Evolutionary conservation across 2,329 filamentous ascomycete genomes (phyloP), one percentile per base, ranked within the genome.

Genomic region (Didymella glomerata): DNA sequence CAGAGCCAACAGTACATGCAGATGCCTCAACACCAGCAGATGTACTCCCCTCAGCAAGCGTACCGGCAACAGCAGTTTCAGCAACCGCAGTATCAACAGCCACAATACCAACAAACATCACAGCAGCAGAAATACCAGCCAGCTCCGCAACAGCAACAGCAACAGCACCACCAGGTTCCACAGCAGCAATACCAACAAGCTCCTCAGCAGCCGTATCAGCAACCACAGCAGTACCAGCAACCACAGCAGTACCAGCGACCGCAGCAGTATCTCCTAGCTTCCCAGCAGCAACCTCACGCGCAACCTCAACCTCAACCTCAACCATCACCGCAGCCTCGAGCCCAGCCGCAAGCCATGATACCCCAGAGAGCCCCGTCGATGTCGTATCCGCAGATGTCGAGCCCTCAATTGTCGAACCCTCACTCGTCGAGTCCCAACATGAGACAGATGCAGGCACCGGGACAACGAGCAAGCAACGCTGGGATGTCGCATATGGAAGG

Each of bases 281-380:
- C 56, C 30, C 66, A 65, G 3, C 51, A 63, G 34, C 67, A 49
- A 63, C 70, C 68, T 51, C 60, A n/a, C n/a, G n/a, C n/a, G n/a
- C n/a, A 61, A 44, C 20, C 41, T 13, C 50, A 49, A 30, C 62
- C 46, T 16, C 46, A 25, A 32, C 46, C 28, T 11, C 46, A 36
- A 14, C 44, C 49, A 16, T 38, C 22, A 10, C 53, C 30, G n/a
- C 53, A 56, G n/a, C 16, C 28, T 4, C 45, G 38, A 28, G 27
- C 46, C 28, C 71, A 74, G 27, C 71, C 72, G 10, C 74, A 74
- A 49, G 72, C 71, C 46, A 52, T 68, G 25, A 69, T 73, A 30
- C 69, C 74, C 13, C 62, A 70, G 27, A 64, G 67, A 42, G 53
- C 60, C 14, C 65, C 65, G 1, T 60, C 63, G 3, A 54, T 66